Percentiles rank a stretch among this genome's conserved stretches.
phyloP scores from a whole-genome alignment of 2,329 filamentous ascomycete species.

The Fusarium sp. region DNA sequence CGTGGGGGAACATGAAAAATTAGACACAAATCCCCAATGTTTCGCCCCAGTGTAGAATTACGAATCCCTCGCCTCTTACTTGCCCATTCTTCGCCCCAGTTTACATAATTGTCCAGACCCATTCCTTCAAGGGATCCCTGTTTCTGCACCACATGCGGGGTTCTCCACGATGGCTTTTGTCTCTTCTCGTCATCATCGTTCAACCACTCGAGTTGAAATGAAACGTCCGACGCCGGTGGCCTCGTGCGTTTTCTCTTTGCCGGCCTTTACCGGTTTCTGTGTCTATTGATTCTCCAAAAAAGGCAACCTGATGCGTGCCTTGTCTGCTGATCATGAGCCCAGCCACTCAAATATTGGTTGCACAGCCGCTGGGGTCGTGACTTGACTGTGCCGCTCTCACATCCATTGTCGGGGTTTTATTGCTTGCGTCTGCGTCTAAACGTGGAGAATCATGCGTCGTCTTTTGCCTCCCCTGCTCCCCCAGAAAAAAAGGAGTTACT shows the following conservation, averaged over 20 bases:
- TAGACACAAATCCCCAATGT: not conserved
- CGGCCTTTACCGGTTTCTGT: constrained; percentile 5
- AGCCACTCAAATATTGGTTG: constrained; percentile 14
- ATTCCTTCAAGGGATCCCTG: constrained; percentile 8
- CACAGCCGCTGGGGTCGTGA: not conserved
- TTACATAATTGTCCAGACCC: constrained; percentile 1
- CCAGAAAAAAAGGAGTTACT: constrained; percentile 3
- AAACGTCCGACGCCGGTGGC: constrained; percentile 4
- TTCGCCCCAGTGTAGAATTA: constrained; percentile 16
- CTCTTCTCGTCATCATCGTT: not conserved
- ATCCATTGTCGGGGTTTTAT: not conserved
- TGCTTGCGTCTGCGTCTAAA: constrained; percentile 7
- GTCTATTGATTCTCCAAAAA: no score
- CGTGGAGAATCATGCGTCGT: not conserved
- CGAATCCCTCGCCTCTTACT: constrained; percentile 22
- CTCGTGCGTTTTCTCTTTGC: not conserved
- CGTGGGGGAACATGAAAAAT: not conserved
- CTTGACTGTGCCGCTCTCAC: not conserved
- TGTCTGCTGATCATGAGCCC: constrained; percentile 3
- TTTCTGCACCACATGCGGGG: constrained; percentile 21
- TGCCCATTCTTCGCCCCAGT: not conserved
- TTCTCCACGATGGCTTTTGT: constrained; percentile 27
- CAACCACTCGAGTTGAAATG: not conserved
- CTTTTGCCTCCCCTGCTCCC: not conserved
- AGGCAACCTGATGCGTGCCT: constrained; percentile 34